These are phyloP conservation scores for Phytophthora pinifolia DNA, from an alignment of 352 stramenopile species.

Conservation along the genomic window DNA sequence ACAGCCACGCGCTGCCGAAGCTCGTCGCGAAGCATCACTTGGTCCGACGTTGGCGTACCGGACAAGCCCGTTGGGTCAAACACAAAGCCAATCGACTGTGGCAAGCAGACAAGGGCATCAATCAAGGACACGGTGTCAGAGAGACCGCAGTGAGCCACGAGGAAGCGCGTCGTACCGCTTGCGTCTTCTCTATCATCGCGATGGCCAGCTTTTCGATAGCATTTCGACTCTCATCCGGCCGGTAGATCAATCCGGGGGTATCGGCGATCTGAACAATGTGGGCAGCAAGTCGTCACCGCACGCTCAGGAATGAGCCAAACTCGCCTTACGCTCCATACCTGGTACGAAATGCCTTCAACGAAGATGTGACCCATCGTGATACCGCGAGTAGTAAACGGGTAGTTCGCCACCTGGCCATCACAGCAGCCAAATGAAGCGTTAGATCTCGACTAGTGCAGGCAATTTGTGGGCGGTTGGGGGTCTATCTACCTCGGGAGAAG, in stretches of 20 bases:
- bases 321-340: conserved; percentile 34
- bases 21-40: conserved; percentile 75
- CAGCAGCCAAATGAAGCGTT: conserved; percentile 1
- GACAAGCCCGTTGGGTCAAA: conserved; percentile 76
- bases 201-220: conserved; percentile 74
- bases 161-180: conserved; percentile 40
- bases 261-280: conserved; percentile 72
- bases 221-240: conserved; percentile 63
- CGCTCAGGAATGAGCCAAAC: too few species aligned
- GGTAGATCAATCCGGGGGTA: conserved; percentile 70
- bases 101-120: conserved; percentile 4
- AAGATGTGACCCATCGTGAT: conserved; percentile 90
- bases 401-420: conserved; percentile 74
- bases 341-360: conserved; percentile 77
- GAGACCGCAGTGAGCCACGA: not conserved
- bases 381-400: conserved; percentile 85
- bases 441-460: not conserved
- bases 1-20: conserved; percentile 49
- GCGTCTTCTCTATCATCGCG: conserved; percentile 76
- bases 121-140: conserved; percentile 9
- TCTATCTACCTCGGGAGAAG: conserved; percentile 65
- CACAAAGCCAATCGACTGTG: conserved; percentile 82
- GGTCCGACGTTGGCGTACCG: conserved; percentile 60
- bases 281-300: conserved; percentile 4
- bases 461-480: not conserved